phyloP scores from a whole-genome alignment of 805 yeast genomes.

The Yarrowia divulgata region DNA sequence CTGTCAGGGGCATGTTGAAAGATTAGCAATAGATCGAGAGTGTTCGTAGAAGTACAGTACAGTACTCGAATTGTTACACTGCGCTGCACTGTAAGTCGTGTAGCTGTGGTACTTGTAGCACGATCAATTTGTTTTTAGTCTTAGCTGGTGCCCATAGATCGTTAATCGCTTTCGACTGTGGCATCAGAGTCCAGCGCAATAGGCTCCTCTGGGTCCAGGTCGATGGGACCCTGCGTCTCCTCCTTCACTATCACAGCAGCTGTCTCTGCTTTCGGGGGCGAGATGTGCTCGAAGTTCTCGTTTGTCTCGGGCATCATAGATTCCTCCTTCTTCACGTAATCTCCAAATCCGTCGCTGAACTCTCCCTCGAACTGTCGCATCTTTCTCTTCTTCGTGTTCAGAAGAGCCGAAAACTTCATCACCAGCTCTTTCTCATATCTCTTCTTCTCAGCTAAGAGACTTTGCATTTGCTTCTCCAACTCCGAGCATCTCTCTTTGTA shows the following conservation, averaged over 20 bases:
- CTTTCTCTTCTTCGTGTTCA: constrained; percentile 43
- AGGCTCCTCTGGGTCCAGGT: background rate
- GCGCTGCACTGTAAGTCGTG: no score
- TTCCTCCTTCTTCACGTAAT: constrained; percentile 34
- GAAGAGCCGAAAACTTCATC: constrained; percentile 39
- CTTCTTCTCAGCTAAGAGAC: constrained; percentile 41
- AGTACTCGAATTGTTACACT: no score
- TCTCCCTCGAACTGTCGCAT: constrained; percentile 40
- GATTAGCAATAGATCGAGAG: no score
- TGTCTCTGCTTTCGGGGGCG: background rate
- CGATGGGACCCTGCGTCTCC: background rate
- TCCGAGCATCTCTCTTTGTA: constrained; percentile 15
- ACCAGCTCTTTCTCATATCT: constrained; percentile 41
- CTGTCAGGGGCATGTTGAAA: no score
- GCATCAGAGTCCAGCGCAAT: constrained; percentile 25
- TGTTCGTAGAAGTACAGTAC: no score
- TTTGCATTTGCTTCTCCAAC: constrained; percentile 40
- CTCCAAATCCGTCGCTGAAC: constrained; percentile 20
- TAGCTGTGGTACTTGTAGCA: no score
- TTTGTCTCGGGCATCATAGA: background rate
- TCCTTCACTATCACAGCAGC: background rate
- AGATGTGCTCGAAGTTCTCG: background rate
- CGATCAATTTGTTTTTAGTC: no score
- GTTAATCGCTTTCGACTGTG: constrained; percentile 23
- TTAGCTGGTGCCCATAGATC: no score